phyloP scores from a whole-genome alignment of 148 eudicot genomes.

The Rheum nobile region DNA sequence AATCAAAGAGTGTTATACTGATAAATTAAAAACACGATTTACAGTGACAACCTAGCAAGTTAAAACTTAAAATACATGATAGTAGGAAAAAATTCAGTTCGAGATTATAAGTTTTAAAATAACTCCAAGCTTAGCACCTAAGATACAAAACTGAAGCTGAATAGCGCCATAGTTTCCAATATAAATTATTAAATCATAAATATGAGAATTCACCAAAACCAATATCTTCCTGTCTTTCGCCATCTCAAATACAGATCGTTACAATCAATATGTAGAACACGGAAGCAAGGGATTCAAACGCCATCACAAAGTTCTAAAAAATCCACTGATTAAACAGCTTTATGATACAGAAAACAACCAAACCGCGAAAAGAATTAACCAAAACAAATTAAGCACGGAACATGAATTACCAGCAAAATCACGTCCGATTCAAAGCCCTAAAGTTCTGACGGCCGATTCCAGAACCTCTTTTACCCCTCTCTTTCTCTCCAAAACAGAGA shows the following conservation, averaged over 20 bases:
- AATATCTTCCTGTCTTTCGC: background rate
- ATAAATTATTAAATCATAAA: background rate
- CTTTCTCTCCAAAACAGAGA: background rate
- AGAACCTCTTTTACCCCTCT: background rate
- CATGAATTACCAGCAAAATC: conserved; percentile 2
- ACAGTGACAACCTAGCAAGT: background rate
- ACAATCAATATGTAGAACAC: background rate
- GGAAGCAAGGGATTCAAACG: background rate
- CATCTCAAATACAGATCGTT: background rate
- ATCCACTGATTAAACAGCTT: background rate
- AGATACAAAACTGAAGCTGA: background rate
- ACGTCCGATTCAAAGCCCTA: background rate
- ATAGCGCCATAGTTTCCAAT: background rate
- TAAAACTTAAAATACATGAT: too few relatives aligned
- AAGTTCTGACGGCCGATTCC: background rate
- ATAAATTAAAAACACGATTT: background rate
- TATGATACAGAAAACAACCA: background rate
- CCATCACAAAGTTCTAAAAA: background rate
- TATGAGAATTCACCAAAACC: background rate
- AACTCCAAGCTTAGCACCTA: background rate
- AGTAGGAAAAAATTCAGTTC: background rate
- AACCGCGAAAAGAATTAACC: background rate
- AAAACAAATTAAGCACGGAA: background rate
- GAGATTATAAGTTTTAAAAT: background rate
- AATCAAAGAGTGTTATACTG: background rate